Evolutionary conservation across 1,139 yeast genomes (phyloP).

Genomic region (Geotrichum cucujoidarum): DNA sequence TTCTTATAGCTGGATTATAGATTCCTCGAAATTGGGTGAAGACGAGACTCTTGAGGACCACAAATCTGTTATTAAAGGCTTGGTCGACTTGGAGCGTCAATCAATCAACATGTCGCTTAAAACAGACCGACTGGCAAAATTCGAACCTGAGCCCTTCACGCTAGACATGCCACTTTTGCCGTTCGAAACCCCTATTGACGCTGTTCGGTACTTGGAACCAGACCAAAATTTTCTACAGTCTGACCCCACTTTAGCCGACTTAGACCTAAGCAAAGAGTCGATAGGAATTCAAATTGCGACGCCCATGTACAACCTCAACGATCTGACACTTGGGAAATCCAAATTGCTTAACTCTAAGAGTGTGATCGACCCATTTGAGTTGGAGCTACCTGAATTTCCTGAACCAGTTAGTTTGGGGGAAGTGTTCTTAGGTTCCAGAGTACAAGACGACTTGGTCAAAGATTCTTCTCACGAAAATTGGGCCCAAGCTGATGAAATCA

Average conservation of each 20-base stretch:
- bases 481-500: not conserved
- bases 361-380: not conserved
- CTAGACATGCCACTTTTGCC: slow-evolving; percentile 5
- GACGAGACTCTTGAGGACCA: slow-evolving; percentile 9
- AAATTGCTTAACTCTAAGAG: too few relatives aligned
- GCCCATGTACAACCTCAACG: too few relatives aligned
- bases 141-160: not conserved
- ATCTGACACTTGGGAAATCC: too few relatives aligned
- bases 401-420: not conserved
- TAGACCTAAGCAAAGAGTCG: slow-evolving; percentile 7
- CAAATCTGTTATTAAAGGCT: not conserved
- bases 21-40: not conserved
- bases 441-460: not conserved
- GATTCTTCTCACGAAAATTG: not conserved
- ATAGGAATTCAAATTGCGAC: too few relatives aligned
- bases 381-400: slow-evolving; percentile 1
- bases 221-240: not conserved
- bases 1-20: not conserved
- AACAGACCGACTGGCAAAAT: not conserved
- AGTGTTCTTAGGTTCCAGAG: not conserved
- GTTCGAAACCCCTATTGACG: not conserved
- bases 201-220: not conserved
- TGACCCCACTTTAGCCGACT: slow-evolving; percentile 11
- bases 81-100: slow-evolving; percentile 1
- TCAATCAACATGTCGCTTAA: not conserved